A percentile compares a stretch with the other conserved stretches of the same genome.
Evolutionary conservation across 192 early-diverging fungal genomes (phyloP).

Genomic region (Coemansia sp.): DNA sequence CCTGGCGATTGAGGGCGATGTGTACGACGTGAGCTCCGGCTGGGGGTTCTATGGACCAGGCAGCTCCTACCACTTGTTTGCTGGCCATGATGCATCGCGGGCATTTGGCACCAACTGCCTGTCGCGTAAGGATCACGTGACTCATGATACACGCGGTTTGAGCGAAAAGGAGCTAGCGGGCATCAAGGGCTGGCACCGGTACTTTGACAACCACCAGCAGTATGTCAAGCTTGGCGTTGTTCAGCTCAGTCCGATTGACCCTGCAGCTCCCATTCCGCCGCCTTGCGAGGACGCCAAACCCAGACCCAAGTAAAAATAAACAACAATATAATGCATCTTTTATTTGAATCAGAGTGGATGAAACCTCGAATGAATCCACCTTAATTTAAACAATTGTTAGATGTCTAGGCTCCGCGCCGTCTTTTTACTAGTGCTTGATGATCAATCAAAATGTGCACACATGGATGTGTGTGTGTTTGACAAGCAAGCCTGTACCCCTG

Average conservation of each 20-base stretch:
- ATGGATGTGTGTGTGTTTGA: not conserved
- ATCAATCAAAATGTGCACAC: not conserved
- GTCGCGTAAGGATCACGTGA: conserved; percentile 73
- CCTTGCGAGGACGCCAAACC: conserved; percentile 69
- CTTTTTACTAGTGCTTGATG: not conserved
- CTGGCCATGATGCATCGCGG: conserved; percentile 88
- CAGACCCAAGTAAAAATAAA: conserved; percentile 12
- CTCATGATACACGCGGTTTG: conserved; percentile 91
- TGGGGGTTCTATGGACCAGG: conserved; percentile 79
- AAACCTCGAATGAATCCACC: not conserved
- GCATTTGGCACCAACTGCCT: conserved; percentile 97
- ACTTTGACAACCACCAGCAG: conserved; percentile 84
- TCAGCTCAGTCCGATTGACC: conserved; percentile 78
- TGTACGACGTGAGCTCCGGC: conserved; percentile 90
- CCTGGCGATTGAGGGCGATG: conserved; percentile 86
- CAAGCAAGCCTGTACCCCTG: not conserved
- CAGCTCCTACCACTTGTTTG: conserved; percentile 80
- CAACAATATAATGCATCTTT: not conserved
- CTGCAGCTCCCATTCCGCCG: conserved; percentile 77
- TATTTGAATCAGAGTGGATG: not conserved
- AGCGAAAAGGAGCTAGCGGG: conserved; percentile 72
- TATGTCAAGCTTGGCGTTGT: conserved; percentile 89
- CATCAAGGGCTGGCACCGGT: conserved; percentile 77
- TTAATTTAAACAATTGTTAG: not conserved
- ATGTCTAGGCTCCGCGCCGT: not conserved